Evolutionary conservation across 441 rosid genomes (phyloP).

Genomic region (Adansonia grandidieri): DNA sequence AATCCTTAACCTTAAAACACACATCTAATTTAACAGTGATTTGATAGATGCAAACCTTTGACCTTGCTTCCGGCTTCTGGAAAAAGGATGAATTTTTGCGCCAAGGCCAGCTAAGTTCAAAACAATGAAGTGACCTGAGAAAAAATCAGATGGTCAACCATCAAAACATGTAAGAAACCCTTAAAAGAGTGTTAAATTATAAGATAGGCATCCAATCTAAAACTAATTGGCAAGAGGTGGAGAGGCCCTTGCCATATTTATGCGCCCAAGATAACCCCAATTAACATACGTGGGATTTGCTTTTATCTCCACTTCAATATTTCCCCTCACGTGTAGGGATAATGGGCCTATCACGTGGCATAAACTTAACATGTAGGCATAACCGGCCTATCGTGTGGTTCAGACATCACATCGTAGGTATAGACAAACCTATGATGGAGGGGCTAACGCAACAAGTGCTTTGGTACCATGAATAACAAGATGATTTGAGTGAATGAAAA

Average conservation of each 20-base stretch:
- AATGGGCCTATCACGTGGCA: neutral
- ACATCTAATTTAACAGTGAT: slow-evolving; percentile 14
- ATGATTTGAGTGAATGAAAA: slow-evolving; percentile 10
- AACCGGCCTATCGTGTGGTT: neutral
- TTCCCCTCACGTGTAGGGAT: neutral
- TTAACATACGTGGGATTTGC: slow-evolving; percentile 3
- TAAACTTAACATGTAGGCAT: neutral
- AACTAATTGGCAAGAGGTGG: neutral
- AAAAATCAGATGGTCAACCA: slow-evolving; percentile 30
- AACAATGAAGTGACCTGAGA: slow-evolving; percentile 89
- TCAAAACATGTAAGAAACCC: slow-evolving; percentile 19
- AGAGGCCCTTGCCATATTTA: neutral
- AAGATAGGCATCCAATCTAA: slow-evolving; percentile 5
- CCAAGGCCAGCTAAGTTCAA: slow-evolving; percentile 99
- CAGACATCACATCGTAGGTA: neutral
- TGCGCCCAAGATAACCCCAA: neutral
- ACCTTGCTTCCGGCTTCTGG: slow-evolving; percentile 66
- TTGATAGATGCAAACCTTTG: slow-evolving; percentile 57
- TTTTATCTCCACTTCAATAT: neutral
- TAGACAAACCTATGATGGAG: neutral
- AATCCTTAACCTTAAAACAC: neutral
- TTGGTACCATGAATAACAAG: neutral
- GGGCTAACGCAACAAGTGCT: neutral
- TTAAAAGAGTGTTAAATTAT: slow-evolving; percentile 3
- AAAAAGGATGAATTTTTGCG: slow-evolving; percentile 66